Evolutionary conservation across 306 rosid species (phyloP).

Genomic region (Arachis stenosperma): DNA sequence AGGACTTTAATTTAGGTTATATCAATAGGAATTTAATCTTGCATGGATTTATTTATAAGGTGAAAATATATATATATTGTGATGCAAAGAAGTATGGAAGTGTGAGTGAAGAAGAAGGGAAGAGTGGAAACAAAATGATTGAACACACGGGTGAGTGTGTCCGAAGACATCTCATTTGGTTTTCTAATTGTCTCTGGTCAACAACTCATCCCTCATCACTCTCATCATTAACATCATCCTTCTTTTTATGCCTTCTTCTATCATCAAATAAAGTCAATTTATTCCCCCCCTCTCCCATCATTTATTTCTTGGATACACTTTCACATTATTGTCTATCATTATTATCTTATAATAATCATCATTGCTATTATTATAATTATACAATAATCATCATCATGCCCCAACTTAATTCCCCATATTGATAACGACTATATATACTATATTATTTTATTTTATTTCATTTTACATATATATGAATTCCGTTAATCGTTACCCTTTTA

Average conservation of each 20-base stretch:
- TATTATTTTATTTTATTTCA: neutral
- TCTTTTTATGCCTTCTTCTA: constrained; percentile 32
- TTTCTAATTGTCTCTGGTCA: constrained; percentile 46
- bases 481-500: no score
- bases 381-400: constrained; percentile 39
- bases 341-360: constrained; percentile 27
- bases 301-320: constrained; percentile 16
- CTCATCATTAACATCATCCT: constrained; percentile 38
- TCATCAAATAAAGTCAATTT: constrained; percentile 37
- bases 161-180: constrained; percentile 44
- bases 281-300: constrained; percentile 39
- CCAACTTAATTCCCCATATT: neutral
- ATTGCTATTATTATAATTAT: constrained; percentile 28
- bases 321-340: constrained; percentile 23
- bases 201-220: constrained; percentile 20
- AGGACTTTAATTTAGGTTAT: no score
- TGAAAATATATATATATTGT: no score
- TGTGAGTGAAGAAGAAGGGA: constrained; percentile 33
- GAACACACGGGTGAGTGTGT: constrained; percentile 54
- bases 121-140: constrained; percentile 48
- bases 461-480: no score
- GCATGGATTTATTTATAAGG: no score
- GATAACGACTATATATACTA: neutral
- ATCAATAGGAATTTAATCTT: no score
- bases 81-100: constrained; percentile 27